Evolutionary conservation across 352 stramenopile species (phyloP).

Genomic region (Globisporangium splendens): DNA sequence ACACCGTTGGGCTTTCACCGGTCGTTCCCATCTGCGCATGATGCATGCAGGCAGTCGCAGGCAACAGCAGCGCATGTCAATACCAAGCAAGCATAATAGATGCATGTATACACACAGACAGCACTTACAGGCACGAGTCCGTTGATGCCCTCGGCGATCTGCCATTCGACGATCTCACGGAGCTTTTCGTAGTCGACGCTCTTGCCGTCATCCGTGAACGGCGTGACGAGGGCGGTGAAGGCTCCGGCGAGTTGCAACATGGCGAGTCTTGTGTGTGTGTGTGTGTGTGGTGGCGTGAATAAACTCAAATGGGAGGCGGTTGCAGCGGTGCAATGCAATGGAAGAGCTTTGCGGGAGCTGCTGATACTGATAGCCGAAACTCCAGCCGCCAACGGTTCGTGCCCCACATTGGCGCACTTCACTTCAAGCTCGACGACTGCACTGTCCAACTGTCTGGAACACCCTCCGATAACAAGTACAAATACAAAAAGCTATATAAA

Average conservation of each 20-base stretch:
- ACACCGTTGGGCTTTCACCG: slow-evolving; percentile 94
- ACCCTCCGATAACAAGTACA: not conserved
- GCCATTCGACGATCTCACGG: slow-evolving; percentile 87
- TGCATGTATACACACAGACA: not conserved
- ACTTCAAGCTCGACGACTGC: slow-evolving; percentile 4
- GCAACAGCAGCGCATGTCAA: too few species aligned
- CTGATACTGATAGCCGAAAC: not conserved
- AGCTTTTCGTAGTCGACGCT: slow-evolving; percentile 93
- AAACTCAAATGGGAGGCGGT: not conserved
- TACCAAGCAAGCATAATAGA: not conserved
- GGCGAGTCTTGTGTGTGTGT: slow-evolving; percentile 10
- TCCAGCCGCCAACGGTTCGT: not conserved
- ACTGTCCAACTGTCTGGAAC: not conserved
- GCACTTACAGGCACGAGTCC: slow-evolving; percentile 91
- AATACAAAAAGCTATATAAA: too few species aligned
- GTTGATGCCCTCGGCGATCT: slow-evolving; percentile 94
- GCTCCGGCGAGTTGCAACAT: slow-evolving; percentile 78
- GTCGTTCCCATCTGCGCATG: slow-evolving; percentile 91
- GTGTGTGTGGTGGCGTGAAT: not conserved
- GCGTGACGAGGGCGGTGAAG: slow-evolving; percentile 95
- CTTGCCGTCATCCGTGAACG: slow-evolving; percentile 90
- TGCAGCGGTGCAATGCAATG: not conserved
- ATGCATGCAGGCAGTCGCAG: too few species aligned
- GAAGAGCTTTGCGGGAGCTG: not conserved
- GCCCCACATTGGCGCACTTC: slow-evolving; percentile 3